A percentile compares a stretch with the other conserved stretches of the same genome.
Conservation (phyloP, 2,329 filamentous ascomycete genomes). For the Beauveria australis region DNA sequence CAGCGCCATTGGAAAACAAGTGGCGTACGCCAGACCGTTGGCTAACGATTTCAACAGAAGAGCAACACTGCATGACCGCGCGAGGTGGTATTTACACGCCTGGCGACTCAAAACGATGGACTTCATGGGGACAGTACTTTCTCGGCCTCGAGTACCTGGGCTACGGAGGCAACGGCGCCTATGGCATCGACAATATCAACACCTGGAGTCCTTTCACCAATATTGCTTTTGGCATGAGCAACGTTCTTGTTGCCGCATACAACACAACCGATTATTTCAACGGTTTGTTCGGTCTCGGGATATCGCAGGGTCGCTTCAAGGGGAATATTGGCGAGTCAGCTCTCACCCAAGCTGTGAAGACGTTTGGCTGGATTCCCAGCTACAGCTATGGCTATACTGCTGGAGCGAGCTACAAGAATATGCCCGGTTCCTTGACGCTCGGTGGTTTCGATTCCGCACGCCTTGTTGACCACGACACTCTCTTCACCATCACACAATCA, state of each 20-base stretch:
- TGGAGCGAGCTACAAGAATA: constrained; percentile 56
- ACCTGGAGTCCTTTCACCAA: constrained; percentile 31
- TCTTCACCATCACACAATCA: constrained; percentile 48
- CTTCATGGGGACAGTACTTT: constrained; percentile 49
- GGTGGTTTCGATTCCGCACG: constrained; percentile 62
- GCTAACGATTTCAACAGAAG: constrained; percentile 26
- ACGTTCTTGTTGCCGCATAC: constrained; percentile 41
- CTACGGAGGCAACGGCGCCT: constrained; percentile 53
- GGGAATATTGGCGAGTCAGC: constrained; percentile 40
- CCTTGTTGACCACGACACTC: constrained; percentile 50
- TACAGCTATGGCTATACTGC: constrained; percentile 70
- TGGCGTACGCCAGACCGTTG: neutral
- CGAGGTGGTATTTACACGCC: constrained; percentile 53
- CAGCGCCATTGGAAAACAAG: neutral
- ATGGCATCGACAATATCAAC: constrained; percentile 47
- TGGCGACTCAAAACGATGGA: constrained; percentile 48
- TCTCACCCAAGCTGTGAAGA: constrained; percentile 49
- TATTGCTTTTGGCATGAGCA: constrained; percentile 32
- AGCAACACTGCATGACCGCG: constrained; percentile 42
- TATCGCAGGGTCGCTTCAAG: constrained; percentile 44
- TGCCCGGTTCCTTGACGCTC: constrained; percentile 52
- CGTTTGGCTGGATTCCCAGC: constrained; percentile 55
- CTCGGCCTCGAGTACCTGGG: constrained; percentile 53
- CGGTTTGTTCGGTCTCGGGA: constrained; percentile 50
- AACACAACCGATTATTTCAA: constrained; percentile 48